These are phyloP conservation scores for Mortierella alpina DNA, from an alignment of 192 early-diverging fungal genomes.

Conservation along the genomic window DNA sequence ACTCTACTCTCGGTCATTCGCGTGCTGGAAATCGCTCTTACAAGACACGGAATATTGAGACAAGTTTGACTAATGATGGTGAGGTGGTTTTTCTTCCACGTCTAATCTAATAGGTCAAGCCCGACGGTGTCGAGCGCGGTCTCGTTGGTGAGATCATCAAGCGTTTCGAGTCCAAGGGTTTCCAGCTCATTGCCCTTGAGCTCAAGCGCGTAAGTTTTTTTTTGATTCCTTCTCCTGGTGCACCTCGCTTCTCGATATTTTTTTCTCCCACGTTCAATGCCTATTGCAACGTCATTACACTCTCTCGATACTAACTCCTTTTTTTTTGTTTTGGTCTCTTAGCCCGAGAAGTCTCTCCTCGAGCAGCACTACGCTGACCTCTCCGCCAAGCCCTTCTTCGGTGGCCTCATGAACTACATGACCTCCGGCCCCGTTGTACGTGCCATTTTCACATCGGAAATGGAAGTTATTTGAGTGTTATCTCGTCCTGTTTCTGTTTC, in stretches of 20 bases:
- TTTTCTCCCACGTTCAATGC: constrained; percentile 14
- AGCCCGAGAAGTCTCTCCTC: constrained; percentile 71
- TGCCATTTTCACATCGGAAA: constrained; percentile 43
- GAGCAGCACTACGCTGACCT: constrained; percentile 92
- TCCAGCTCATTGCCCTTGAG: constrained; percentile 92
- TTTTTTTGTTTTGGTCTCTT: background rate
- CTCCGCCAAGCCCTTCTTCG: constrained; percentile 88
- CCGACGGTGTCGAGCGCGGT: constrained; percentile 88
- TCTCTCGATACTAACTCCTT: background rate
- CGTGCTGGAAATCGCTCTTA: background rate
- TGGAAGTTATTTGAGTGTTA: constrained; percentile 17
- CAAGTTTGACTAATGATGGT: background rate
- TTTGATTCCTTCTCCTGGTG: background rate
- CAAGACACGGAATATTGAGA: background rate
- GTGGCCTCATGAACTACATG: constrained; percentile 92
- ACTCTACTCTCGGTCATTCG: background rate
- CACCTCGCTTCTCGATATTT: background rate
- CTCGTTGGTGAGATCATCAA: constrained; percentile 88
- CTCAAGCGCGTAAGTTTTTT: constrained; percentile 58
- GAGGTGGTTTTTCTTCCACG: background rate
- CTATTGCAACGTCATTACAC: background rate
- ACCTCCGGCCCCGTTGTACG: constrained; percentile 89
- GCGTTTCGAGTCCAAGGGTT: constrained; percentile 90
- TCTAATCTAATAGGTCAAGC: constrained; percentile 66
- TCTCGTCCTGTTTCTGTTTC: constrained; percentile 2